These are phyloP conservation scores for Favolaschia claudopus DNA, from an alignment of 768 basidiomycete species.

Conservation along the genomic window DNA sequence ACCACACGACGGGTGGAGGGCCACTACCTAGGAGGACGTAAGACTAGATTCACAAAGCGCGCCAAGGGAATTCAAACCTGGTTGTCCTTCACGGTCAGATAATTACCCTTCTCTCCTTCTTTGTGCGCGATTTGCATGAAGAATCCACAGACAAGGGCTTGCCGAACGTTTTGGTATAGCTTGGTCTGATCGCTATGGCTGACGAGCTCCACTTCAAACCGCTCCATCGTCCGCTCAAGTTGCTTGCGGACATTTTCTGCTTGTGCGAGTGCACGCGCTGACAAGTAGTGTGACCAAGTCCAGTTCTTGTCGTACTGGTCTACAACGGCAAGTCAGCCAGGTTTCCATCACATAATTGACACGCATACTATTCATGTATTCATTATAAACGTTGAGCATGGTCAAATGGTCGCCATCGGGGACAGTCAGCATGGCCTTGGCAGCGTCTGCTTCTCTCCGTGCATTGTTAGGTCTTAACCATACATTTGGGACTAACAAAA, in stretches of 20 bases:
- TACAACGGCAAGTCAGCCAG: constrained; percentile 34
- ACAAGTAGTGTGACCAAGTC: constrained; percentile 92
- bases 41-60: not conserved
- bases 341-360: not conserved
- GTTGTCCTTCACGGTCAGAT: constrained; percentile 94
- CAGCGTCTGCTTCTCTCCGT: constrained; percentile 90
- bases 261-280: constrained; percentile 81
- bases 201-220: constrained; percentile 80
- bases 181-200: constrained; percentile 74
- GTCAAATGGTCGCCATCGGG: constrained; percentile 98
- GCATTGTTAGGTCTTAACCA: constrained; percentile 92
- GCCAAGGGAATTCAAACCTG: constrained; percentile 58
- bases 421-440: constrained; percentile 86
- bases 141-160: constrained; percentile 89
- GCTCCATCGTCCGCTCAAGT: constrained; percentile 90
- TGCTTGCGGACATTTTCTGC: constrained; percentile 95
- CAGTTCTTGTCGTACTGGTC: constrained; percentile 84
- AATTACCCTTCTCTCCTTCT: constrained; percentile 88
- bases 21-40: constrained; percentile 57
- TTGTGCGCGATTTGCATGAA: constrained; percentile 99
- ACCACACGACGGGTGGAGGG: constrained; percentile 87
- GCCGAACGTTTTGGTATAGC: constrained; percentile 77
- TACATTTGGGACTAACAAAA: constrained; percentile 80
- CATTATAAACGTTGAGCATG: constrained; percentile 93
- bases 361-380: constrained; percentile 80